Percentiles rank a stretch among this genome's conserved stretches.
Evolutionary conservation across 768 basidiomycete species (phyloP).

Genomic region (Leccinum subgranulosum): DNA sequence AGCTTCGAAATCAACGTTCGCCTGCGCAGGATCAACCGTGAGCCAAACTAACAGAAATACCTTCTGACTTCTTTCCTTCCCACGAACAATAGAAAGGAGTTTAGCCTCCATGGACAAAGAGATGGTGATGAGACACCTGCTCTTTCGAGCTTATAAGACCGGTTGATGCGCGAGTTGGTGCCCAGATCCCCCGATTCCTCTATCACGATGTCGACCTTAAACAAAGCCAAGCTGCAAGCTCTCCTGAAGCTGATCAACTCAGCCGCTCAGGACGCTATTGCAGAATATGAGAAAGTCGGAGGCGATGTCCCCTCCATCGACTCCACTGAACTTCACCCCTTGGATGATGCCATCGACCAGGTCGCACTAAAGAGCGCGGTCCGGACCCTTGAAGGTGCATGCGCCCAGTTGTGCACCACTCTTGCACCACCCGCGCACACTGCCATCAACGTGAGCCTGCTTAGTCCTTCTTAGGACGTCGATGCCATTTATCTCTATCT

Average conservation of each 20-base stretch:
- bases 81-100: neutral
- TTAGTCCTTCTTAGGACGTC: neutral
- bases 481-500: neutral
- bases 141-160: neutral
- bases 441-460: conserved; percentile 28
- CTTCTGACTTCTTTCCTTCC: neutral
- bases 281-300: conserved; percentile 31
- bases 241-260: conserved; percentile 32
- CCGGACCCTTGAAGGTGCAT: conserved; percentile 34
- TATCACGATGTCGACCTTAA: conserved; percentile 13
- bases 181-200: neutral
- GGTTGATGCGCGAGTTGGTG: neutral
- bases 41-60: conserved; percentile 2
- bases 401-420: conserved; percentile 33
- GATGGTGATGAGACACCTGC: neutral
- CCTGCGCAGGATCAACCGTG: conserved; percentile 5
- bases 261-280: conserved; percentile 31
- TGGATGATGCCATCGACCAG: conserved; percentile 30
- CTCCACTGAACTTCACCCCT: conserved; percentile 30
- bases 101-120: neutral
- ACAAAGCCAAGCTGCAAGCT: conserved; percentile 23
- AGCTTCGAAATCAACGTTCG: neutral
- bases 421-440: conserved; percentile 35
- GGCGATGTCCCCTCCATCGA: conserved; percentile 34
- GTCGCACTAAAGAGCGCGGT: conserved; percentile 24